Evolutionary conservation across 148 eudicot species (phyloP).

Genomic region (Rhododendron kiyosumense): DNA sequence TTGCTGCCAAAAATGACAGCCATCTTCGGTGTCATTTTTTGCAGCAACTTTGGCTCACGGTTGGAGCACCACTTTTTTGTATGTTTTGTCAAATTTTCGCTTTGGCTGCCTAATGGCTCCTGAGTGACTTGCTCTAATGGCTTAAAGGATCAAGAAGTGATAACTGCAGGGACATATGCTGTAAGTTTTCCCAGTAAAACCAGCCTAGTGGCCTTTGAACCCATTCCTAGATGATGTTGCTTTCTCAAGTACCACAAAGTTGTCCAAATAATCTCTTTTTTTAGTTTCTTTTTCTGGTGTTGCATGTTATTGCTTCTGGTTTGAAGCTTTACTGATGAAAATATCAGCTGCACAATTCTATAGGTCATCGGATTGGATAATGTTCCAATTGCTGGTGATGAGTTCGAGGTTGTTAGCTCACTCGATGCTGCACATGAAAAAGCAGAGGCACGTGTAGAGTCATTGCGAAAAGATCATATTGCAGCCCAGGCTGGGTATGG

Average conservation of each 20-base stretch:
- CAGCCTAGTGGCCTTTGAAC: conserved; percentile 4
- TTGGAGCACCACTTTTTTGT: not conserved
- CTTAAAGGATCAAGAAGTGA: not conserved
- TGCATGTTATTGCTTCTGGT: not conserved
- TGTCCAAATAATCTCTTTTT: not conserved
- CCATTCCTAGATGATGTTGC: not conserved
- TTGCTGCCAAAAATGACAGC: not conserved
- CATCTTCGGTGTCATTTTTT: not conserved
- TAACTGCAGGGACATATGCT: not conserved
- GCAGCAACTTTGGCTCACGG: not conserved
- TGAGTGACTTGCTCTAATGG: not conserved
- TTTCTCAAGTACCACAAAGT: not conserved
- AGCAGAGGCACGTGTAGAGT: conserved; percentile 64
- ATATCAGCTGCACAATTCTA: not conserved
- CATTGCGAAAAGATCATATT: conserved; percentile 55
- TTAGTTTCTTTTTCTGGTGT: not conserved
- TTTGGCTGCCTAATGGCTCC: not conserved
- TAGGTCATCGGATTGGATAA: conserved; percentile 88
- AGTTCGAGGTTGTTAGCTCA: conserved; percentile 79
- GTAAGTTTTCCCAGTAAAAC: not conserved
- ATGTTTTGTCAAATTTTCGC: not conserved
- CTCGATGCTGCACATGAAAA: conserved; percentile 84
- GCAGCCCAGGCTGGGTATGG: conserved; percentile 90
- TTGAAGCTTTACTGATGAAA: not conserved
- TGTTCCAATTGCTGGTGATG: conserved; percentile 94